Percentiles rank a stretch among this genome's conserved stretches.
Evolutionary conservation across 306 rosid genomes (phyloP).

Genomic region (Quercus robur): DNA sequence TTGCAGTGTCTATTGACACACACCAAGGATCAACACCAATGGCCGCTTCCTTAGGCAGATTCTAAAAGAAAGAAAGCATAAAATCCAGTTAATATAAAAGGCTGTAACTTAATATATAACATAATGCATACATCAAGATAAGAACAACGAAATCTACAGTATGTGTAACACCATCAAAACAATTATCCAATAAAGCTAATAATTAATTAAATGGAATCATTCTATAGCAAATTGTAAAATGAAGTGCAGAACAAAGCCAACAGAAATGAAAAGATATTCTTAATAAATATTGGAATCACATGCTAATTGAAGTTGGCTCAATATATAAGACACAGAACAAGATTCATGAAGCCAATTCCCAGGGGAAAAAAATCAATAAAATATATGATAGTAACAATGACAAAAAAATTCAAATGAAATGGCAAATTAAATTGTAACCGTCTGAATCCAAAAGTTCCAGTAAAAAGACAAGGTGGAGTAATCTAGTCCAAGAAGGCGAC

Average conservation of each 20-base stretch:
- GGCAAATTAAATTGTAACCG: no score
- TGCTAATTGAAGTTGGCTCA: no score
- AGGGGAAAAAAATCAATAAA: not conserved
- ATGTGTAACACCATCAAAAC: not conserved
- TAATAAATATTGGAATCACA: no score
- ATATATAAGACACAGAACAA: not conserved
- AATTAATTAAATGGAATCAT: not conserved
- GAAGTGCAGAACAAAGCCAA: no score
- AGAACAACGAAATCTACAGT: not conserved
- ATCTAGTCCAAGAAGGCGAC: no score
- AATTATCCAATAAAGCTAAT: not conserved
- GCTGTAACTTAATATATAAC: not conserved
- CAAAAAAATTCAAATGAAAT: no score
- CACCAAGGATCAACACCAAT: slow-evolving; percentile 97
- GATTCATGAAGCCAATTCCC: not conserved
- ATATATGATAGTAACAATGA: no score
- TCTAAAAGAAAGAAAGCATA: slow-evolving; percentile 42
- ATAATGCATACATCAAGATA: not conserved
- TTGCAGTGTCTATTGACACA: slow-evolving; percentile 75
- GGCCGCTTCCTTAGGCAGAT: slow-evolving; percentile 60
- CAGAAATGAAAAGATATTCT: no score
- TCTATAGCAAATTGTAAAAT: not conserved
- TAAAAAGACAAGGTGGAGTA: no score
- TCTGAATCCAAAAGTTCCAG: no score
- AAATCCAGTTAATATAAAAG: not conserved